A percentile compares a stretch with the other conserved stretches of the same genome.
Evolutionary conservation across 1,139 yeast species (phyloP).

Genomic region (Candida freyschussii): DNA sequence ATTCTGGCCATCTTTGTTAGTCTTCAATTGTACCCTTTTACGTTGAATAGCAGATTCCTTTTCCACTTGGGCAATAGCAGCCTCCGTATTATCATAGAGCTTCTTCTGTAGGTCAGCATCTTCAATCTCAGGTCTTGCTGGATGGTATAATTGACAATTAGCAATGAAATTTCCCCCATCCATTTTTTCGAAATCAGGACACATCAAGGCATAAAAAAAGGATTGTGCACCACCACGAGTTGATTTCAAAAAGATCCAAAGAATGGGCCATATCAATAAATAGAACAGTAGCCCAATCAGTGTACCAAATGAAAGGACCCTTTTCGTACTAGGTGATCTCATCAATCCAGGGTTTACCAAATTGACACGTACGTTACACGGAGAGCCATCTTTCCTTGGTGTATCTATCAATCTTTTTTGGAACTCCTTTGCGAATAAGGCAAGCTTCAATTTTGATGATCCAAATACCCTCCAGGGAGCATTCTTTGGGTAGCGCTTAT

Average conservation of each 20-base stretch:
- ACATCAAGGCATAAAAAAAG: conserved; percentile 59
- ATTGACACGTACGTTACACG: conserved; percentile 65
- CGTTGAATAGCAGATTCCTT: conserved; percentile 65
- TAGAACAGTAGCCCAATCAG: conserved; percentile 65
- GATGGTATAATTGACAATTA: conserved; percentile 59
- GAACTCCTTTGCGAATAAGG: conserved; percentile 68
- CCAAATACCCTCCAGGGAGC: conserved; percentile 79
- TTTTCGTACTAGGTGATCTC: conserved; percentile 80
- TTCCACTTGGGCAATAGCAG: conserved; percentile 55
- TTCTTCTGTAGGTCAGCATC: conserved; percentile 58
- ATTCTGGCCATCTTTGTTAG: neutral
- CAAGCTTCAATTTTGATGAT: conserved; percentile 69
- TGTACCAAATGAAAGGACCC: conserved; percentile 74
- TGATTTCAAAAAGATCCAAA: conserved; percentile 77
- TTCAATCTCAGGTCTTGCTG: conserved; percentile 57
- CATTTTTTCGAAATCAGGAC: conserved; percentile 59
- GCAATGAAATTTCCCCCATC: conserved; percentile 67
- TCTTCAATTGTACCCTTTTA: conserved; percentile 34
- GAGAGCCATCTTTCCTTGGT: conserved; percentile 50
- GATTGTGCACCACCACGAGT: conserved; percentile 79
- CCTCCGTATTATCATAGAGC: conserved; percentile 60
- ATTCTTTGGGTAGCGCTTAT: conserved; percentile 52
- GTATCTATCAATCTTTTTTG: conserved; percentile 53
- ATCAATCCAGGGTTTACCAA: conserved; percentile 88
- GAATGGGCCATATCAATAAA: conserved; percentile 67